A percentile compares a stretch with the other conserved stretches of the same genome.
Evolutionary conservation across 163 green algal genomes (phyloP).

Genomic region (Scenedesmus sp.): DNA sequence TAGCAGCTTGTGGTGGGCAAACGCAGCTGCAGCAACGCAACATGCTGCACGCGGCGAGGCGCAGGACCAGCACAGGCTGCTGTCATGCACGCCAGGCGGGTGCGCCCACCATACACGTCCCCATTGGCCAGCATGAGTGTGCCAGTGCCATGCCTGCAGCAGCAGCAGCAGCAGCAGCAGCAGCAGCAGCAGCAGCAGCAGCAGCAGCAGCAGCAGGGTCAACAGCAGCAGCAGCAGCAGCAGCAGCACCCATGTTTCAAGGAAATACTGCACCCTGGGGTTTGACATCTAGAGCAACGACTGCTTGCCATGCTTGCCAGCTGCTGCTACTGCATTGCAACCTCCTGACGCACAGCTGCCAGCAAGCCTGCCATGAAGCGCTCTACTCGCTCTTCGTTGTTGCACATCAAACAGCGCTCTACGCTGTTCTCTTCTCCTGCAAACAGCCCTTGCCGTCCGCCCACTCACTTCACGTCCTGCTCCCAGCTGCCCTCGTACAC

Average conservation of each 20-base stretch:
- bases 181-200: background rate
- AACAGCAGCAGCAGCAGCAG: too few relatives aligned
- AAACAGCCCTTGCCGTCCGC: too few relatives aligned
- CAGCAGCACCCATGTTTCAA: background rate
- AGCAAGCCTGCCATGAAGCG: too few relatives aligned
- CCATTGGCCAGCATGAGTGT: conserved; percentile 81
- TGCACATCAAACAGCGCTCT: too few relatives aligned
- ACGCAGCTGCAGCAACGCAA: background rate
- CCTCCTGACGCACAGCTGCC: too few relatives aligned
- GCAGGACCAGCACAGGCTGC: background rate
- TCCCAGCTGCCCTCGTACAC: conserved; percentile 81
- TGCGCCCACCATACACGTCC: conserved; percentile 72
- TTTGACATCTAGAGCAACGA: background rate
- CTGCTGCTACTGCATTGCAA: too few relatives aligned
- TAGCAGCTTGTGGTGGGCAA: background rate
- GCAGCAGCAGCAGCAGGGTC: too few relatives aligned
- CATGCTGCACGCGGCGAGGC: background rate
- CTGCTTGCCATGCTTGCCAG: too few relatives aligned
- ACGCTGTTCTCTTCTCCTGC: too few relatives aligned
- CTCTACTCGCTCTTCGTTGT: too few relatives aligned
- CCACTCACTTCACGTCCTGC: conserved; percentile 75
- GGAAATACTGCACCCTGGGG: background rate
- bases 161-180: background rate
- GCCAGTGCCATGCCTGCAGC: conserved; percentile 69
- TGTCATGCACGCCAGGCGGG: background rate